These are phyloP conservation scores for Xylariaceae sp. DNA, from an alignment of 2,329 filamentous ascomycete species.

Conservation along the genomic window DNA sequence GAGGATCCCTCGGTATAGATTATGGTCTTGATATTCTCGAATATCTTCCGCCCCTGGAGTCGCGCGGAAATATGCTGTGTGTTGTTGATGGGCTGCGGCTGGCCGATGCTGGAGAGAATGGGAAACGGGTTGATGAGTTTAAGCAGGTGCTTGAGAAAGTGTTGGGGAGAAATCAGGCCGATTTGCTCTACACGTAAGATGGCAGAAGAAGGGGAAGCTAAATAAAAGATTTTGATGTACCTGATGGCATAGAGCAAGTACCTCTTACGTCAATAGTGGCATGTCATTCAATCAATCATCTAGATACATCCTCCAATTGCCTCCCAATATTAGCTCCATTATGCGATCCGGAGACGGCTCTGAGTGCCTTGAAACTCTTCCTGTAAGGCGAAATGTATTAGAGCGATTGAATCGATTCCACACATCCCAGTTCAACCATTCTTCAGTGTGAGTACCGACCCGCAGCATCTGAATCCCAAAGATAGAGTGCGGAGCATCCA, in stretches of 20 bases:
- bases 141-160: conserved; percentile 2
- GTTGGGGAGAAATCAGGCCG: conserved; percentile 3
- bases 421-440: no score
- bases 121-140: neutral
- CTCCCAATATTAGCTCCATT: no score
- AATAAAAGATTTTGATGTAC: neutral
- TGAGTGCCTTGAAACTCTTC: conserved; percentile 41
- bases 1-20: conserved; percentile 6
- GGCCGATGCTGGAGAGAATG: neutral
- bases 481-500: no score
- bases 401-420: neutral
- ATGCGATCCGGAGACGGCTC: no score
- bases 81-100: conserved; percentile 13
- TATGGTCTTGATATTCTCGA: conserved; percentile 11
- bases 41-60: conserved; percentile 7
- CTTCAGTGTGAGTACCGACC: no score
- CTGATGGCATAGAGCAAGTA: neutral
- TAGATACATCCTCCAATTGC: no score
- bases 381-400: conserved; percentile 38
- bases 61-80: neutral
- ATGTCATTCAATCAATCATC: conserved; percentile 21
- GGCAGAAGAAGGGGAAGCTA: neutral
- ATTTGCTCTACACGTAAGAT: conserved; percentile 11
- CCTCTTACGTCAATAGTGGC: neutral
- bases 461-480: no score